phyloP scores from a whole-genome alignment of 306 rosid genomes.

The Nissolia schottii region DNA sequence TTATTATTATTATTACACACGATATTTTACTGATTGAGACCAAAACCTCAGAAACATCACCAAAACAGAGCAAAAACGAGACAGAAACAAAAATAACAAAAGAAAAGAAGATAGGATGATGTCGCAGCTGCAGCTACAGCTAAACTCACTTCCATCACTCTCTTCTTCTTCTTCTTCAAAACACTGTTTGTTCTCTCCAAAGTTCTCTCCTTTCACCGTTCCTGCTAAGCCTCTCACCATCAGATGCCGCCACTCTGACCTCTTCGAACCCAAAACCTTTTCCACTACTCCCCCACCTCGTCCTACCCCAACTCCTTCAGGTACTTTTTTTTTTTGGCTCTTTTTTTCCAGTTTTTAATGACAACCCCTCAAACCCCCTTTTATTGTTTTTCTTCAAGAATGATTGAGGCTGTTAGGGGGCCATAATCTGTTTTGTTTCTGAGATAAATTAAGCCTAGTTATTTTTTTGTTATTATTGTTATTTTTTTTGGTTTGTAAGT shows the following conservation, averaged over 20 bases:
- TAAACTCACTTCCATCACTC: conserved; percentile 25
- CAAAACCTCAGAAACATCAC: not conserved
- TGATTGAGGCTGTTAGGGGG: not conserved
- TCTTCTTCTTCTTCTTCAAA: conserved; percentile 30
- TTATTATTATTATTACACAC: too few relatives aligned
- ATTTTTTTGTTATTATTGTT: too few relatives aligned
- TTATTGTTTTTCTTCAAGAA: not conserved
- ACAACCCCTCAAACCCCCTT: not conserved
- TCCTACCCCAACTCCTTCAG: conserved; percentile 27
- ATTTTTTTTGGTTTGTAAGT: not conserved
- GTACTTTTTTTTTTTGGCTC: conserved; percentile 12
- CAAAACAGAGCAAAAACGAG: not conserved
- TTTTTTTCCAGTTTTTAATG: not conserved
- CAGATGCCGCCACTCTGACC: conserved; percentile 63
- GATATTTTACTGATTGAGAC: too few relatives aligned
- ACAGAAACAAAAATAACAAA: not conserved
- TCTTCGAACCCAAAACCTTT: conserved; percentile 41
- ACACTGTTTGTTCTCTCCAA: conserved; percentile 14
- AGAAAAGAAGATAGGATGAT: not conserved
- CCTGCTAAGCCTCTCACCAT: conserved; percentile 29
- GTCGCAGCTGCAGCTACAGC: conserved; percentile 33
- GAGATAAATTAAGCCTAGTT: not conserved
- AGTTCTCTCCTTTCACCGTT: conserved; percentile 7
- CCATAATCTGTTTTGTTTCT: not conserved
- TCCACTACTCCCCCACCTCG: not conserved